These are phyloP conservation scores for Nicotiana knightiana DNA, from an alignment of 257 asterid species.

Conservation along the genomic window DNA sequence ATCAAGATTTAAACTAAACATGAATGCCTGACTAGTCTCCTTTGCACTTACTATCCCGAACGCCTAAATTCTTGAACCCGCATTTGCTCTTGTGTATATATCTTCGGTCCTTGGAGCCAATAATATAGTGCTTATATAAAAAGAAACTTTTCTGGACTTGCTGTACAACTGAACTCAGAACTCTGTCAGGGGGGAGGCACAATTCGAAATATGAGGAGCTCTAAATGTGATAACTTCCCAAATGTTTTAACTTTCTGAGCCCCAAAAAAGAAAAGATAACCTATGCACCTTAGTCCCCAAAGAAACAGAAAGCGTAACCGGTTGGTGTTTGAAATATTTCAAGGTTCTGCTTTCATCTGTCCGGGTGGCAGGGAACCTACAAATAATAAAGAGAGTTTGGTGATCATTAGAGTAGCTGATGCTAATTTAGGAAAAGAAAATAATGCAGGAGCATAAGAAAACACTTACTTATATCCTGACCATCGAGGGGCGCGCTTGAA, in stretches of 20 bases:
- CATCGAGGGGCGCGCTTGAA: conserved; percentile 35
- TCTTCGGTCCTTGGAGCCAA: neutral
- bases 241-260: neutral
- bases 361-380: neutral
- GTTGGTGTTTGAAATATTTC: neutral
- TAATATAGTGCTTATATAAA: neutral
- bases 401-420: neutral
- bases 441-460: neutral
- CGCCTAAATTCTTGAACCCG: neutral
- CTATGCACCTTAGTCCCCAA: neutral
- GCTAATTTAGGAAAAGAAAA: neutral
- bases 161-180: neutral
- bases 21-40: neutral
- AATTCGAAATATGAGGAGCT: neutral
- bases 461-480: conserved; percentile 44
- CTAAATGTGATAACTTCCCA: neutral
- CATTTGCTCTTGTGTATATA: neutral
- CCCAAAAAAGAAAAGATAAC: neutral
- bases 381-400: neutral
- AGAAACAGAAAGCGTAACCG: neutral
- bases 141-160: neutral
- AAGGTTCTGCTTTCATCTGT: neutral
- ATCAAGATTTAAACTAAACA: neutral
- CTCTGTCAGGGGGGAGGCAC: neutral
- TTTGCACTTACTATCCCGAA: neutral